Percentiles rank a stretch among this genome's conserved stretches.
Evolutionary conservation across 345 rosid genomes (phyloP).

Genomic region (Pseudoturritis turrita): DNA sequence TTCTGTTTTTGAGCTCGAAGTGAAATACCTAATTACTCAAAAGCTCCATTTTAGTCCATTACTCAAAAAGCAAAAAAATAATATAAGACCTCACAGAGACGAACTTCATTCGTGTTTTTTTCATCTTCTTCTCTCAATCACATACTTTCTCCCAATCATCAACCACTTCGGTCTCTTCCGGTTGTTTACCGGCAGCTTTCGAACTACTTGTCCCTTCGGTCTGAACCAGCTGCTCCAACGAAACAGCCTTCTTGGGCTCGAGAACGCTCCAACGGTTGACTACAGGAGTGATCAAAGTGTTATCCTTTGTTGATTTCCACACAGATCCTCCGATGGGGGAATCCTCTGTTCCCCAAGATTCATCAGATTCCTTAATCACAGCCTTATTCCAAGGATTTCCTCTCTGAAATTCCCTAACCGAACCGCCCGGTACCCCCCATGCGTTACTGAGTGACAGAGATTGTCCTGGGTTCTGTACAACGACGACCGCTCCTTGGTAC

Average conservation of each 20-base stretch:
- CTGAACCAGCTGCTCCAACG: conserved; percentile 17
- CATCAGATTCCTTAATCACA: conserved; percentile 49
- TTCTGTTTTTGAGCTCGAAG: not conserved
- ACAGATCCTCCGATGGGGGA: conserved; percentile 37
- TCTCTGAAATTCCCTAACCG: conserved; percentile 35
- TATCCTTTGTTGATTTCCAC: conserved; percentile 42
- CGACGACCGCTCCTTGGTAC: conserved; percentile 55
- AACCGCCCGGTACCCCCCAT: conserved; percentile 46
- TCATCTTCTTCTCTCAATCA: conserved; percentile 31
- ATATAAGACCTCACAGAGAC: not conserved
- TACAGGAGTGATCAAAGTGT: conserved; percentile 42
- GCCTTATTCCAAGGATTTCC: conserved; percentile 72
- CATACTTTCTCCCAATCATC: conserved; percentile 84
- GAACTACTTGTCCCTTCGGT: conserved; percentile 17
- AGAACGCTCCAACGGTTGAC: conserved; percentile 61
- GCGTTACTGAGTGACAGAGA: conserved; percentile 38
- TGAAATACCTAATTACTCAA: too few relatives aligned
- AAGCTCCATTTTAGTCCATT: not conserved
- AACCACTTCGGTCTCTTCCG: conserved; percentile 40
- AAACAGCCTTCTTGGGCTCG: conserved; percentile 37
- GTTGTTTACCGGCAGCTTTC: conserved; percentile 23
- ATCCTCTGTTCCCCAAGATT: conserved; percentile 47
- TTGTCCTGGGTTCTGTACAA: conserved; percentile 38
- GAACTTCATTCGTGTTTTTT: not conserved
- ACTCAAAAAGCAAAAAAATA: not conserved